Evolutionary conservation across 805 yeast species (phyloP).

Genomic region (Wickerhamomyces alni): DNA sequence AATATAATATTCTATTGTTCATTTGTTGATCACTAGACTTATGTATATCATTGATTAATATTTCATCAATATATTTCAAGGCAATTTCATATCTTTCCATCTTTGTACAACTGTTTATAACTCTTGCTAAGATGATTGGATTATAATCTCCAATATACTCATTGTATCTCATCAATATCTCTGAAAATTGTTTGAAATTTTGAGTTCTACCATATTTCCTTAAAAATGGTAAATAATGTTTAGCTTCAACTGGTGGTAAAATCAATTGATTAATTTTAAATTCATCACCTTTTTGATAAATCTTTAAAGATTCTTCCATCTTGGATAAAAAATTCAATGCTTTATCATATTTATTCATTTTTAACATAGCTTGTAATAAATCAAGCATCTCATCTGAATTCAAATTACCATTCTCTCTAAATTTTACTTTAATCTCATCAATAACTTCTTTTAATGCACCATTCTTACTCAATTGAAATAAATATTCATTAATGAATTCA

Average conservation of each 20-base stretch:
- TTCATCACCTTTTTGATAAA: constrained; percentile 10
- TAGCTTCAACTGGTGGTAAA: constrained; percentile 34
- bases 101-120: constrained; percentile 28
- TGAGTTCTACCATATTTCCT: constrained; percentile 26
- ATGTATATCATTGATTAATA: constrained; percentile 18
- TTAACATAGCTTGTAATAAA: constrained; percentile 23
- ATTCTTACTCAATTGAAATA: constrained; percentile 14
- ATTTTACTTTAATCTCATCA: constrained; percentile 8
- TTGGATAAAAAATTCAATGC: constrained; percentile 28
- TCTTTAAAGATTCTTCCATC: constrained; percentile 23
- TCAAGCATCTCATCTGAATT: constrained; percentile 20
- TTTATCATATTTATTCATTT: constrained; percentile 16
- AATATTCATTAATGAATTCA: constrained; percentile 13
- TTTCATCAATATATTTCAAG: constrained; percentile 27
- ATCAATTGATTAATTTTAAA: constrained; percentile 4
- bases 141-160: constrained; percentile 25
- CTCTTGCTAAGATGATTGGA: constrained; percentile 32
- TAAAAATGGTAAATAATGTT: constrained; percentile 35
- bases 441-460: constrained; percentile 11
- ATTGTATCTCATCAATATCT: constrained; percentile 27
- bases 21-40: constrained; percentile 2
- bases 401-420: constrained; percentile 8
- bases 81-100: constrained; percentile 26
- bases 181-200: constrained; percentile 23
- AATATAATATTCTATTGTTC: constrained; percentile 20